Conservation (phyloP, 169 alveolate genomes). For the Plasmodium inui region DNA sequence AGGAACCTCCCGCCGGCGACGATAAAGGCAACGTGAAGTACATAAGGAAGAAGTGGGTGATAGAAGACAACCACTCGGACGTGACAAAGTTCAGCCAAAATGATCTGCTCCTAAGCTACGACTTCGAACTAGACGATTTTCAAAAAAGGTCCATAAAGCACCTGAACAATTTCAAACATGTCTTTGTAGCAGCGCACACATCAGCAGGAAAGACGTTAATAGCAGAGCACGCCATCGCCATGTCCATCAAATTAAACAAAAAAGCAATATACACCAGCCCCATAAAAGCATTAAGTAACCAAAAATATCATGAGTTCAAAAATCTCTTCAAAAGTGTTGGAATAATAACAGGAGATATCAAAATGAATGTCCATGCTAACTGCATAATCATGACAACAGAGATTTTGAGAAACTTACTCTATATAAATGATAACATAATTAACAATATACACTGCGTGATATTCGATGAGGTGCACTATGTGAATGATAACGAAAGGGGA, state of each 20-base stretch:
- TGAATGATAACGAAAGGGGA: conserved; percentile 97
- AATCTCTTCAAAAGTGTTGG: conserved; percentile 93
- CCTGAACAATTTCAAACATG: conserved; percentile 93
- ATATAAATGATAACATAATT: conserved; percentile 88
- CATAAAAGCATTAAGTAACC: conserved; percentile 98
- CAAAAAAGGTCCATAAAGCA: conserved; percentile 96
- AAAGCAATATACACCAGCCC: conserved; percentile 99
- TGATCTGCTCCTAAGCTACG: conserved; percentile 88
- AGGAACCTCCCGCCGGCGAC: neutral
- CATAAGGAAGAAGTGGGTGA: conserved; percentile 84
- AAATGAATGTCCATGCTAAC: conserved; percentile 95
- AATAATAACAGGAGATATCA: conserved; percentile 98
- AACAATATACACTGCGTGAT: conserved; percentile 96
- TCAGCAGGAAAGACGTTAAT: conserved; percentile 99
- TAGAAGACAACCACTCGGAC: conserved; percentile 79
- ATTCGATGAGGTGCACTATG: conserved; percentile 99
- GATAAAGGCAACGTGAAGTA: conserved; percentile 46
- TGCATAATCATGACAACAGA: conserved; percentile 99
- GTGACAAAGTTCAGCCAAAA: conserved; percentile 41
- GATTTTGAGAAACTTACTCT: conserved; percentile 94
- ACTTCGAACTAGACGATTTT: conserved; percentile 96
- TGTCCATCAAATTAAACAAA: conserved; percentile 92
- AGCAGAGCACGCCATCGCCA: conserved; percentile 98
- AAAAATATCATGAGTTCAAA: conserved; percentile 95
- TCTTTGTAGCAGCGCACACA: conserved; percentile 99